Base-by-base conservation (phyloP, 2,329 filamentous ascomycete species). In the Fusarium staphyleae region DNA sequence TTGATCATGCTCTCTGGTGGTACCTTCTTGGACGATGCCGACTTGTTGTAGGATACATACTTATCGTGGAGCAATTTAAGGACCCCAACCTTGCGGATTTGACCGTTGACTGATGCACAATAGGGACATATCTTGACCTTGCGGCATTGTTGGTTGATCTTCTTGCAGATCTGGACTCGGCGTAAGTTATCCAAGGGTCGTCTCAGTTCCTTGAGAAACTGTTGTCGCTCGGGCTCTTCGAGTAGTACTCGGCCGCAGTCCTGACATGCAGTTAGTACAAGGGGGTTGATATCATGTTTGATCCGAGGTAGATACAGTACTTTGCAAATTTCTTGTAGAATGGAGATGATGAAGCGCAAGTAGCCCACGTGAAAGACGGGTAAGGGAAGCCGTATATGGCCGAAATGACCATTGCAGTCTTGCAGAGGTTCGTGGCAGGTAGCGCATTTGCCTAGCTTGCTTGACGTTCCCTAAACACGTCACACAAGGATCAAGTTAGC, bases 301-400 rank as follows among this genome's bases (percentile, higher is more conserved):
- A 30, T 33, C n/a, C 9, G 22, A 13, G 26, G 12, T 6, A 22
- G 15, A 26, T 13, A 22, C 34, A 24, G 39, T 70, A 82, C 75
- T 70, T 96, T 99, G 86, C 95, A 99, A 62, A 99, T 96, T 69
- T 95, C 89, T 72, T 98, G 93, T 18, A 99, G 81, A 49, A 96
- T 93, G 36, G 87, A 88, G 70, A 96, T 93, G 60, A 95, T 91
- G 72, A 96, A 92, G 71, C 92, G 95, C 66, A 99, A 84, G 71
- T 97, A 99, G 30, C 95, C 95, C 62, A 98, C 92, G 71, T 99
- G 95, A 70, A 98, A 98, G 35, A 89, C 91, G 4, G 95, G 95
- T 44, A 99, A 80, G 1, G 93, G 91, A 12, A 99, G 84, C 68
- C 90, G 87, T 67, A 99, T 89, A 74, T 97, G 89, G 39, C 95